Base-by-base conservation (phyloP, 208 protist genomes). In the Leishmania gerbilli region DNA sequence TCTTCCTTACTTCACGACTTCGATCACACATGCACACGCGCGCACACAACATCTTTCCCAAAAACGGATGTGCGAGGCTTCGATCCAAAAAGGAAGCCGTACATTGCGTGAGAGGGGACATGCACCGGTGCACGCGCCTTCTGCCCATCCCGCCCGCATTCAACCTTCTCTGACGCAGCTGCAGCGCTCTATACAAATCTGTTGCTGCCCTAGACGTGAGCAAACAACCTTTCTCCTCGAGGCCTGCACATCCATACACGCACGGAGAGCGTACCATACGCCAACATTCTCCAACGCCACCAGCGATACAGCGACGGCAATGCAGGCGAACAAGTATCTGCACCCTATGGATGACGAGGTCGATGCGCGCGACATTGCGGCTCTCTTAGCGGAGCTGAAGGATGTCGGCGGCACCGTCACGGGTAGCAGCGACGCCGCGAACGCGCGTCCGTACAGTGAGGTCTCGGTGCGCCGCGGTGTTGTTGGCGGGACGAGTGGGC, bases 381-480 rank as follows among this genome's bases (percentile, higher is more conserved):
- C 90, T 37, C 87, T 96, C 4, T 83, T 96, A 42, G 85, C 84
- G 1, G 91, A 96, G 81, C 86, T 96, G 74, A 77, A 92, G 45
- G 89, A 87, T 53, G 85, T 84, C 60, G 86, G 84, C 37, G 85
- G 85, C 0, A 11, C 69, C 1, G 60, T 88, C 45, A 72, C 79
- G 13, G 76, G 79, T 24, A 21, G 24, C 3, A 77, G 37, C 11
- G 74, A 65, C 37, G 34, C 67, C 47, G 60, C 40, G 17, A 72
- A 31, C 55, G 75, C 47, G n/a, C 81, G 74, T 11, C 80, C 76
- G 17, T 62, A 79, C 40, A 76, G 76, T 37, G 65, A 65, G 37
- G 71, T 53, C 19, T 37, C 51, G 1, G 55, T 51, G 31, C 76
- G 76, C 1, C 84, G 87, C 49, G 76, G 81, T 27, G 58, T 37